A percentile compares a stretch with the other conserved stretches of the same genome.
Evolutionary conservation across 495 filamentous ascomycete species (phyloP).

Genomic region (Aspergillus taichungensis): DNA sequence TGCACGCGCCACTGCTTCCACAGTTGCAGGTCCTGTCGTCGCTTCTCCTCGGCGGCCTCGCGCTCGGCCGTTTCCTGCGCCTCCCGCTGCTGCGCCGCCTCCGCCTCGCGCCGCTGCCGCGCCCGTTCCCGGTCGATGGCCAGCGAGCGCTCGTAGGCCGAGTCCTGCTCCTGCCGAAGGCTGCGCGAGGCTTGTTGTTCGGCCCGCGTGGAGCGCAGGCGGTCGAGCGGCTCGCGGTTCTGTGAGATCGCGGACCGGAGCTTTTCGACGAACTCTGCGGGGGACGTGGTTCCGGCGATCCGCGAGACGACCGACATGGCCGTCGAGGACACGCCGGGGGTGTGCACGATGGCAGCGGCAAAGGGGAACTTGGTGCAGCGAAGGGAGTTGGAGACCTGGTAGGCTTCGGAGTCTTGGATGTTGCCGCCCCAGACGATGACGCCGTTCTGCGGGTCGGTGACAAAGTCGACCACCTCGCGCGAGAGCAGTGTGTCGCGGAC

Average conservation of each 20-base stretch:
- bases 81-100: constrained; percentile 53
- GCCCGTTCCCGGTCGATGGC: constrained; percentile 80
- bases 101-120: constrained; percentile 62
- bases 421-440: constrained; percentile 87
- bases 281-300: constrained; percentile 56
- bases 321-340: constrained; percentile 66
- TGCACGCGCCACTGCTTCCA: constrained; percentile 78
- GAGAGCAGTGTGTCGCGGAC: constrained; percentile 72
- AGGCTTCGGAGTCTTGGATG: constrained; percentile 84
- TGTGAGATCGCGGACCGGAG: constrained; percentile 60
- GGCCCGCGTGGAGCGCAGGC: constrained; percentile 56
- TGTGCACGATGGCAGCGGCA: constrained; percentile 73
- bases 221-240: constrained; percentile 59
- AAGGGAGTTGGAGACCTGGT: constrained; percentile 77
- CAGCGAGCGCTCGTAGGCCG: constrained; percentile 84
- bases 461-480: constrained; percentile 59
- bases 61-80: constrained; percentile 55
- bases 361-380: constrained; percentile 87
- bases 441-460: constrained; percentile 63
- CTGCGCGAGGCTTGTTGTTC: constrained; percentile 70
- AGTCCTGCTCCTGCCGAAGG: constrained; percentile 76
- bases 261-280: constrained; percentile 59
- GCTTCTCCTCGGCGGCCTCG: constrained; percentile 52
- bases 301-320: constrained; percentile 81
- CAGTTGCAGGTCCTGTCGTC: constrained; percentile 48